Conservation (phyloP, 1,284 basidiomycete genomes). For the Porodaedalea pini region DNA sequence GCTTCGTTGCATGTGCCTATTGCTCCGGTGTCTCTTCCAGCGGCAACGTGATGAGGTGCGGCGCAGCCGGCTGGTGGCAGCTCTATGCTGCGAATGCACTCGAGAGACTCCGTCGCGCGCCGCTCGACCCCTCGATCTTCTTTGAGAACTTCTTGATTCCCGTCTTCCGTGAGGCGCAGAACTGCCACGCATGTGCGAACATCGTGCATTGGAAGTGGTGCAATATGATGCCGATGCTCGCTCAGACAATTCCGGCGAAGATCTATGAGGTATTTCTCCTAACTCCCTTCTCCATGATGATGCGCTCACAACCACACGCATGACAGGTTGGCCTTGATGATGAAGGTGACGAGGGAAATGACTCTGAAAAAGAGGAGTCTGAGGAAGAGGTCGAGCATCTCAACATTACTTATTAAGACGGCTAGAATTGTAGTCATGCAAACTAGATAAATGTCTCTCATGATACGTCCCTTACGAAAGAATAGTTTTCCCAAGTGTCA, state of each 20-base stretch:
- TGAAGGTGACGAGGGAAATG: too few relatives aligned
- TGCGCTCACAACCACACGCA: too few relatives aligned
- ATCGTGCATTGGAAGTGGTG: conserved; percentile 11
- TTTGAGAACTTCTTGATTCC: not conserved
- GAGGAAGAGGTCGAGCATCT: too few relatives aligned
- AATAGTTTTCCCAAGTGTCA: too few relatives aligned
- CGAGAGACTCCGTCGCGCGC: not conserved
- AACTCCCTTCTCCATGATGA: too few relatives aligned
- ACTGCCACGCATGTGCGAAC: not conserved
- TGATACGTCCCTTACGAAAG: too few relatives aligned
- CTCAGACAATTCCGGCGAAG: not conserved
- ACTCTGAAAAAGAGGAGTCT: too few relatives aligned
- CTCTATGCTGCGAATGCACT: not conserved
- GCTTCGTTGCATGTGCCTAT: not conserved
- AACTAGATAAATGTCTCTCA: too few relatives aligned
- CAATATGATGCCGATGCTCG: conserved; percentile 2
- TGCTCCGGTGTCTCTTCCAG: not conserved
- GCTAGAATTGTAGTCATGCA: too few relatives aligned
- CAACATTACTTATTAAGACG: too few relatives aligned
- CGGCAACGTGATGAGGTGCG: not conserved
- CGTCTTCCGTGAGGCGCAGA: conserved; percentile 5
- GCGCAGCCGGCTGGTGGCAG: conserved; percentile 9
- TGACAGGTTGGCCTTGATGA: too few relatives aligned
- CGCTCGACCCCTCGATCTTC: conserved; percentile 1
- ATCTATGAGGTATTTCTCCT: not conserved